Percentiles rank a stretch among this genome's conserved stretches.
phyloP scores from a whole-genome alignment of 1,284 basidiomycete genomes.

The Marasmius sp. region DNA sequence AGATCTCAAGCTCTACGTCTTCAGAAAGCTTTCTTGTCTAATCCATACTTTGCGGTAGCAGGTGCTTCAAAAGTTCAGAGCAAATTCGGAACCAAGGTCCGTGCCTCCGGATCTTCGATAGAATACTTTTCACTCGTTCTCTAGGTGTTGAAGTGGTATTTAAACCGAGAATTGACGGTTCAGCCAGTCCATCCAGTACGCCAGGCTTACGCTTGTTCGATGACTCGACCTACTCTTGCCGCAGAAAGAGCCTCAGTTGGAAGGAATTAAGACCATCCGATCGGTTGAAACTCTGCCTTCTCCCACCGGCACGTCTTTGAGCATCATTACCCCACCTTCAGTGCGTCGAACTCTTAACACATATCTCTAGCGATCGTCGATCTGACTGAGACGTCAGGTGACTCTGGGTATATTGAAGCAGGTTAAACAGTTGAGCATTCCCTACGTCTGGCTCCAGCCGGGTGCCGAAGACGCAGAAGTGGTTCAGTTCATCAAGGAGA shows the following conservation, averaged over 20 bases:
- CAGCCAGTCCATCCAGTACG: slow-evolving; percentile 70
- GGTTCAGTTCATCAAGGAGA: slow-evolving; percentile 41
- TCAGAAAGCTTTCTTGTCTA: slow-evolving; percentile 59
- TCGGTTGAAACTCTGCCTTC: slow-evolving; percentile 56
- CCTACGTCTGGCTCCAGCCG: slow-evolving; percentile 83
- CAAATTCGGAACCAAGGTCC: slow-evolving; percentile 72
- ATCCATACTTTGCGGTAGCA: slow-evolving; percentile 70
- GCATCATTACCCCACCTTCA: slow-evolving; percentile 75
- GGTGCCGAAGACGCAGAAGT: slow-evolving; percentile 68
- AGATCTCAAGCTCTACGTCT: background rate
- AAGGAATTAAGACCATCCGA: slow-evolving; percentile 54
- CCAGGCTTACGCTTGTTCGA: slow-evolving; percentile 5
- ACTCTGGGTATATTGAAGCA: slow-evolving; percentile 64
- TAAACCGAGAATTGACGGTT: slow-evolving; percentile 56
- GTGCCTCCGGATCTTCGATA: slow-evolving; percentile 23
- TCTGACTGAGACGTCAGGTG: slow-evolving; percentile 40
- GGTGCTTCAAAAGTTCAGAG: slow-evolving; percentile 75
- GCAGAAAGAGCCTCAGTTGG: slow-evolving; percentile 64
- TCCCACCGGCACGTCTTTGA: slow-evolving; percentile 71
- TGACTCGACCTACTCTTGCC: background rate
- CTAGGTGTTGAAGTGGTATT: slow-evolving; percentile 79
- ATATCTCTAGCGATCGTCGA: slow-evolving; percentile 12
- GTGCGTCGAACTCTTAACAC: slow-evolving; percentile 30
- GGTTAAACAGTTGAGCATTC: slow-evolving; percentile 60
- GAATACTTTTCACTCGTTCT: background rate